phyloP scores from a whole-genome alignment of 495 filamentous ascomycete genomes.

The Tuber microsphaerosporum region DNA sequence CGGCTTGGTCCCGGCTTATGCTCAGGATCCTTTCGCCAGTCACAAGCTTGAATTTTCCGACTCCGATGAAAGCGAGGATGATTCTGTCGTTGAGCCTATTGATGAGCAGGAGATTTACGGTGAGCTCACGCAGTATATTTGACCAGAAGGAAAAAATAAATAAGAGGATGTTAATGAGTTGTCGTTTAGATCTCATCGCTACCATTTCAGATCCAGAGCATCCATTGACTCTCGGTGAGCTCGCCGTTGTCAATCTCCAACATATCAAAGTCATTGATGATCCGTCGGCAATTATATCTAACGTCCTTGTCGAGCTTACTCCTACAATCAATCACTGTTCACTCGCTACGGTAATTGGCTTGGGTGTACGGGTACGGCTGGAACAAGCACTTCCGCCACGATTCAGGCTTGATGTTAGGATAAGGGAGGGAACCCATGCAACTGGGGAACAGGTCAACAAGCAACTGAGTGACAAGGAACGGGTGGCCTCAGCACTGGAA shows the following conservation, averaged over 20 bases:
- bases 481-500: slow-evolving; percentile 89
- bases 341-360: slow-evolving; percentile 89
- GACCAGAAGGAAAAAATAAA: neutral
- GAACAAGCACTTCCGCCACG: slow-evolving; percentile 88
- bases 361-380: slow-evolving; percentile 83
- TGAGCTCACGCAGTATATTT: slow-evolving; percentile 44
- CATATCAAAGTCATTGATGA: slow-evolving; percentile 75
- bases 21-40: slow-evolving; percentile 52
- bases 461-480: slow-evolving; percentile 91
- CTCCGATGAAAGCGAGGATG: slow-evolving; percentile 52
- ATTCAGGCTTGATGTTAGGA: slow-evolving; percentile 84
- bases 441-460: slow-evolving; percentile 93
- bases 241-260: slow-evolving; percentile 86
- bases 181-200: slow-evolving; percentile 70
- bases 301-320: slow-evolving; percentile 68
- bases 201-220: slow-evolving; percentile 95
- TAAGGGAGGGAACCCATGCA: slow-evolving; percentile 92
- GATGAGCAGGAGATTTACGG: slow-evolving; percentile 96
- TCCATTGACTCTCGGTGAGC: slow-evolving; percentile 80
- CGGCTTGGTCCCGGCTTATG: slow-evolving; percentile 47
- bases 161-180: neutral
- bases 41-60: slow-evolving; percentile 40
- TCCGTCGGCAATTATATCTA: slow-evolving; percentile 45
- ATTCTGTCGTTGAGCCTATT: slow-evolving; percentile 66
- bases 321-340: slow-evolving; percentile 98